Base-by-base conservation (phyloP, 2,329 filamentous ascomycete genomes). In the Cladophialophora yegresii region DNA sequence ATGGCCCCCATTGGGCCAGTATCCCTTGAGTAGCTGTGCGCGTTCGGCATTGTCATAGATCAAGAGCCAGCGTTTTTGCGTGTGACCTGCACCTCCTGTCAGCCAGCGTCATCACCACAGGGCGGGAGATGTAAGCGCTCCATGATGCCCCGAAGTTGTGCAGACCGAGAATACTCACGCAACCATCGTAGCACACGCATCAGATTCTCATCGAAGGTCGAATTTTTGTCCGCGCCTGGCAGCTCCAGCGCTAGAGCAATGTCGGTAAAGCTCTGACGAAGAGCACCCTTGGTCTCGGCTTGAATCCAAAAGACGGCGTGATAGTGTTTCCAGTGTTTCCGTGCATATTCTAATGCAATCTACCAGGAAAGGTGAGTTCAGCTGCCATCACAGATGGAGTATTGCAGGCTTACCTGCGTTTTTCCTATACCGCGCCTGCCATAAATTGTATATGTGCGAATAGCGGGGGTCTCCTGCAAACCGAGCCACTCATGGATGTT, bases 271-370 rank as follows among this genome's bases (percentile, higher is more conserved):
- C 72, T 73, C 54, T 73, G 72, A 28, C 69, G 63, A 8, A 73
- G 53, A 7, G 69, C 68, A 68, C 72, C 67, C 10, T 63, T 66
- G 8, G 67, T 73, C 59, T 73, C 72, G 13, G 67, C 69, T 49
- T 71, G 57, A 23, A 73, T 62, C 72, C 72, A 73, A 51, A 73
- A 73, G 53, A 73, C 69, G n/a, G 71, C 72, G 36, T 73, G 67
- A 50, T 68, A 73, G 6, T 54, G 45, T 36, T 63, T 50, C 0
- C 63, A 57, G 47, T 71, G 70, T 16, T 43, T 67, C 51, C 69
- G 33, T 9, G 70, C 70, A 63, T 66, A 72, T 60, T 71, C 43
- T 26, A 50, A 9, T 13, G 47, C 47, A 50, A 50, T 50, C 47
- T 50, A 20, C 5, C 12, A n/a, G 7, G 22, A 26, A 26, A 49